Evolutionary conservation across 139 green algal genomes (phyloP), one percentile per base, ranked within the genome.

Genomic region (Chlamydomonas incerta): DNA sequence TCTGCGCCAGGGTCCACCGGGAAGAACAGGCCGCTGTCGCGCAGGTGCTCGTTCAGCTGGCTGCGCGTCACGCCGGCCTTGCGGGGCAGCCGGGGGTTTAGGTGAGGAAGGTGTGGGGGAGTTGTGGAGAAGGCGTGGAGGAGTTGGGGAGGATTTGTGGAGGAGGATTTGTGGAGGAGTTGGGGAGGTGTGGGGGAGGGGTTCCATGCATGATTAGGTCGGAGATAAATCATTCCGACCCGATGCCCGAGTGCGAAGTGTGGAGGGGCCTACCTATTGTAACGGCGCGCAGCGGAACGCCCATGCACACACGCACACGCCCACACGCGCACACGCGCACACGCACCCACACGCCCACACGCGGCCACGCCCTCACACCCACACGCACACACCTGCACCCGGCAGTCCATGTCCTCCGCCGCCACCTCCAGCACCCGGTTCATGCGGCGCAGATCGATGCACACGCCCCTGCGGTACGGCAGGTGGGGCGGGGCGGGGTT

Each of bases 1-100:
- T 87, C 87, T 46, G 79, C 55, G 8, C 72, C 93, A 1, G 93
- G 93, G 72, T 96, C 93, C 5, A 96, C 93, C 13, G 88, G 80
- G 81, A 96, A 96, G 86, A 94, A 93, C 21, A 96, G 87, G 1
- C 93, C 93, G 8, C 75, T 90, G 86, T 93, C 88, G 20, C 88
- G 86, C 33, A 96, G 82, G 67, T 93, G 79, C 21, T 84, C 67
- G 57, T 94, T 93, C 46, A 96, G 92, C 83, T 93, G 82, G 71
- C 83, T 79, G 34, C 93, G 88, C 9, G 89, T 96, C 46, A 96
- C 92, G 14, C 93, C 93, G 3, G 93, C 91, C 91, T 96, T 96
- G 69, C 50, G 63, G 6, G 60, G 26, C n/a, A n/a, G n/a, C n/a
- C 10, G n/a, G 20, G n/a, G 52, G 55, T n/a, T n/a, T n/a, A n/a